Conservation (phyloP, 495 filamentous ascomycete genomes). For the Aspergillus saccharolyticus region DNA sequence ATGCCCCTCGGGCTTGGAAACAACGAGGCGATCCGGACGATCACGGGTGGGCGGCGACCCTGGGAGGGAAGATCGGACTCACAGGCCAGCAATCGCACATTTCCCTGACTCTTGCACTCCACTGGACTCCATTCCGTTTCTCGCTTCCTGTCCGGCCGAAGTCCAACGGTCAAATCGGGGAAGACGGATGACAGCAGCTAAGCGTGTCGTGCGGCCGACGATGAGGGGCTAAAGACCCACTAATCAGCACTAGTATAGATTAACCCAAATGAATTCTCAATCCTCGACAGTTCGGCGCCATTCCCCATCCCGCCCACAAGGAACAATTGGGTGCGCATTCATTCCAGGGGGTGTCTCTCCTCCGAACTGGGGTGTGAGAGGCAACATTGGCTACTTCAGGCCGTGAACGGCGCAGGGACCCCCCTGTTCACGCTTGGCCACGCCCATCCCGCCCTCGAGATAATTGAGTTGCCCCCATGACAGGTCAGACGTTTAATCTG, state of each 20-base stretch:
- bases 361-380: neutral
- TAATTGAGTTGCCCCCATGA: neutral
- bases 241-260: neutral
- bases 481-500: neutral
- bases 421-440: neutral
- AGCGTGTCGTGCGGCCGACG: neutral
- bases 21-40: neutral
- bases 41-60: neutral
- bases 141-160: neutral
- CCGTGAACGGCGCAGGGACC: neutral
- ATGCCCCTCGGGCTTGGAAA: neutral
- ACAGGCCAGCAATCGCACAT: slow-evolving; percentile 3
- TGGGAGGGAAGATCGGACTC: neutral
- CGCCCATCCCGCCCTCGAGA: neutral
- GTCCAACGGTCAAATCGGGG: neutral
- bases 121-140: neutral
- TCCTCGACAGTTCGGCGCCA: neutral
- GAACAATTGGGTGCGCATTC: neutral
- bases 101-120: neutral
- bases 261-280: neutral
- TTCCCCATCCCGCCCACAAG: neutral
- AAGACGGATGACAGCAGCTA: neutral
- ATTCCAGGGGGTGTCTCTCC: neutral
- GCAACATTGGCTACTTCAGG: neutral
- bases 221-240: neutral